Base-by-base conservation (phyloP, 2,329 filamentous ascomycete species). In the Colletotrichum aenigma region DNA sequence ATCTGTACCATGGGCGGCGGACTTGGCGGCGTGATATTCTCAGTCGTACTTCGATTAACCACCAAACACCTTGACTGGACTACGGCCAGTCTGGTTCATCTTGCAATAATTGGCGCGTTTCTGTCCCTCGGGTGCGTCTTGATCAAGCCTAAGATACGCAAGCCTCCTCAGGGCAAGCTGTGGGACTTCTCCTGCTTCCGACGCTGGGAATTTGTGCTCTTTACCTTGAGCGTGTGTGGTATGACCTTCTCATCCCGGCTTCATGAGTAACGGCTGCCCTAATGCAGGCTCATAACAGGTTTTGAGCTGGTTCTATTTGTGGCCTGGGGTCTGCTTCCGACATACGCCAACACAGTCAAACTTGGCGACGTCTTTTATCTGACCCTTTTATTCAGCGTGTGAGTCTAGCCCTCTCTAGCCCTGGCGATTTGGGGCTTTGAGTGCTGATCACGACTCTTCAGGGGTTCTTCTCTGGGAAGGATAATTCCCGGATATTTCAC, bases 361-460 rank as follows among this genome's bases (percentile, higher is more conserved):
- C 74, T 80, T 43, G 80, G 78, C 3, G 71, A 80, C 32, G 78
- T 81, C 65, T 81, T 81, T 66, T 80, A 80, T 38, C 72, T 83
- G 24, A 80, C 81, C 74, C 78, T 82, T 77, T 78, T 79, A 58
- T 81, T 83, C 77, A 83, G 82, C 72, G 66, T 83, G 81, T 82
- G 75, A 79, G 79, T 78, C n/a, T 24, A 24, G n/a, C 58, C 58
- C 48, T 64, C 61, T 38, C 13, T 28, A 55, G 21, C n/a, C 24
- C 43, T 30, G 28, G 30, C 32, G 12, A n/a, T 43, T 52, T 64
- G n/a, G 30, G 7, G 18, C 30, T 15, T 74, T n/a, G 12, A n/a
- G 58, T 64, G 9, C n/a, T 58, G 21, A 66, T 16, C 18, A 12
- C 24, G 32, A 18, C 13, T 21, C 30, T n/a, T 12, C 61, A 82